Evolutionary conservation across 352 stramenopile species (phyloP).

Genomic region (Pythium periplocum): DNA sequence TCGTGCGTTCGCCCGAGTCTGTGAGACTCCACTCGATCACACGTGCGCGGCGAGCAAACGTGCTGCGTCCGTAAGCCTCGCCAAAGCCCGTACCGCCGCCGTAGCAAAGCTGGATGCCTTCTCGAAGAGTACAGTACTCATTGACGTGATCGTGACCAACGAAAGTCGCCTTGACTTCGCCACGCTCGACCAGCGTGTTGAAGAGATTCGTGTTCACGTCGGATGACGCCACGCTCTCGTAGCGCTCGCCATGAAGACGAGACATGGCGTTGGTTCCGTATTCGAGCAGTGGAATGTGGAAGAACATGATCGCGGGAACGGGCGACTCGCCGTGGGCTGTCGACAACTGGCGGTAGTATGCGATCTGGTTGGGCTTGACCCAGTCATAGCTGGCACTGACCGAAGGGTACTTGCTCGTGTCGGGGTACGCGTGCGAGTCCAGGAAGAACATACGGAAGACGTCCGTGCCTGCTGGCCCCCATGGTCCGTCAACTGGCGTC

Average conservation of each 20-base stretch:
- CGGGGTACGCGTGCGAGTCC: slow-evolving; percentile 36
- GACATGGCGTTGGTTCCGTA: slow-evolving; percentile 6
- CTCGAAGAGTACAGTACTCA: neutral
- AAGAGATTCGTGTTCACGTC: slow-evolving; percentile 16
- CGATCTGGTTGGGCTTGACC: slow-evolving; percentile 20
- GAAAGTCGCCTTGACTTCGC: slow-evolving; percentile 31
- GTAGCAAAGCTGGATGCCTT: neutral
- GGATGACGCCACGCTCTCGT: slow-evolving; percentile 7
- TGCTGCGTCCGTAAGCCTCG: neutral
- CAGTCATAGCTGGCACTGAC: slow-evolving; percentile 12
- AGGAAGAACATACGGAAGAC: slow-evolving; percentile 75
- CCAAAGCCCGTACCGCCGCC: too few relatives aligned
- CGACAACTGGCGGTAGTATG: slow-evolving; percentile 14
- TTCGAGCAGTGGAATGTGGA: slow-evolving; percentile 23
- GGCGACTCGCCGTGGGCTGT: neutral
- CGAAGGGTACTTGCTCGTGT: slow-evolving; percentile 3
- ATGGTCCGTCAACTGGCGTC: slow-evolving; percentile 29
- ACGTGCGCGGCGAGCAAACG: slow-evolving; percentile 10
- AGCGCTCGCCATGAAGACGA: neutral
- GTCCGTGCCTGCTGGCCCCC: slow-evolving; percentile 23
- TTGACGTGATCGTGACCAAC: slow-evolving; percentile 13
- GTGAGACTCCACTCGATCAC: neutral
- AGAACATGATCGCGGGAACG: slow-evolving; percentile 27
- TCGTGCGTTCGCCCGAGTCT: slow-evolving; percentile 6
- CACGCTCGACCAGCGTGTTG: slow-evolving; percentile 12